A percentile compares a stretch with the other conserved stretches of the same genome.
phyloP scores from a whole-genome alignment of 768 basidiomycete genomes.

The Xerocomus potaroensis region DNA sequence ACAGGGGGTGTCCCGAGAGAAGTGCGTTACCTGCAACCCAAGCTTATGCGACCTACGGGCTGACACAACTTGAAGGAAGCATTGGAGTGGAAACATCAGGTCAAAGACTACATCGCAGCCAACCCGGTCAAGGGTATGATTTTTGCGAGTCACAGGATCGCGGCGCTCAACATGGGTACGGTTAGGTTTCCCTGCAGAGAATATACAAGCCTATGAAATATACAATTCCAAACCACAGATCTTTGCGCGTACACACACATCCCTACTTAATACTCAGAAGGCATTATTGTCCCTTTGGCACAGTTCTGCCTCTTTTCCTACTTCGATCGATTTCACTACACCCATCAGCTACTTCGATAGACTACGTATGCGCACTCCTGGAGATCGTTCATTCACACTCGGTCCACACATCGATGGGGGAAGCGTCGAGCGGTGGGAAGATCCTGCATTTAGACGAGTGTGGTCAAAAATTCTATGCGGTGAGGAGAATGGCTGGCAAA shows the following conservation, averaged over 20 bases:
- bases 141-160: background rate
- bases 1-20: slow-evolving; percentile 53
- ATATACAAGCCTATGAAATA: slow-evolving; percentile 71
- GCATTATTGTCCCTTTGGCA: slow-evolving; percentile 60
- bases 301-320: slow-evolving; percentile 32
- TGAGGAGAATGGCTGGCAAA: slow-evolving; percentile 38
- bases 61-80: slow-evolving; percentile 43
- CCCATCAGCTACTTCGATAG: slow-evolving; percentile 79
- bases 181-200: slow-evolving; percentile 59
- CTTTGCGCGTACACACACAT: slow-evolving; percentile 63
- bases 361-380: slow-evolving; percentile 66
- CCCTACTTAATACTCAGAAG: slow-evolving; percentile 52
- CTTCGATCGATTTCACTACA: slow-evolving; percentile 43
- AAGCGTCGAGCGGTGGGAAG: slow-evolving; percentile 54
- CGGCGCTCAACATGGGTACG: background rate
- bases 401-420: slow-evolving; percentile 59
- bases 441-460: slow-evolving; percentile 38
- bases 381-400: slow-evolving; percentile 62
- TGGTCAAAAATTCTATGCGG: slow-evolving; percentile 43
- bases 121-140: slow-evolving; percentile 52
- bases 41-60: slow-evolving; percentile 1
- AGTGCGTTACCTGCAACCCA: slow-evolving; percentile 29
- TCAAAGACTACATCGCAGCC: slow-evolving; percentile 49
- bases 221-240: slow-evolving; percentile 67
- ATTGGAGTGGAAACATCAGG: slow-evolving; percentile 50